Evolutionary conservation across 192 early-diverging fungal species (phyloP), one percentile per base, ranked within the genome.

Genomic region (Coemansia sp.): DNA sequence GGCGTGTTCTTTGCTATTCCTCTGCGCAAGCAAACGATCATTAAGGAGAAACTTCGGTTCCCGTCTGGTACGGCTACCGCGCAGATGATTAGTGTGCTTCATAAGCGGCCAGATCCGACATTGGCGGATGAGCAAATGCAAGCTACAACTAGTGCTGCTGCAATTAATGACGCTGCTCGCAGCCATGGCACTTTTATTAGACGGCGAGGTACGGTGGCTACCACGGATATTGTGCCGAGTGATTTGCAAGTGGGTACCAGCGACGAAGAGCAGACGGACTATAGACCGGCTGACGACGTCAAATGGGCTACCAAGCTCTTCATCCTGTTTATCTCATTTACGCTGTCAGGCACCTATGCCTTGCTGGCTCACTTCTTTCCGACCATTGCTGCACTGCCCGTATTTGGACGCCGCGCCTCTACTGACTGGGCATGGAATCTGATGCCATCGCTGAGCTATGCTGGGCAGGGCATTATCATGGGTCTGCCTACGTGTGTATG

Each of bases 1-100:
- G 94, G 94, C n/a, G 89, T 95, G 3, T 94, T 94, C 77, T 93
- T 94, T 83, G 93, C 91, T 5, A 83, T 92, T 1, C 92, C 92
- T 1, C 65, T 94, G 60, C 77, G 93, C 40, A 86, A 80, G 53
- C 90, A 92, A 50, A 91, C 90, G 14, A 89, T 95, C 62, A 82
- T 95, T 35, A 69, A 84, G 31, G 90, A 93, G 63, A 92, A 95
- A 71, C 85, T 95, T 5, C 74, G 84, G 20, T 95, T 95, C 63
- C 93, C 93, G 5, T 89, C 91, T 0, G 91, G 92, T 2, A 92
- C 91, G n/a, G 92, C 91, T 4, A 90, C 93, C 6, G 93, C 93
- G 14, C 88, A 92, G 71, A 90, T 92, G 88, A 92, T 92, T 65
- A 86, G 87, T 6, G 81, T 92, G 9, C 65, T 92, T 34, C 90